A percentile compares a stretch with the other conserved stretches of the same genome.
These are phyloP conservation scores for Lepidium sativum DNA, from an alignment of 345 rosid genomes.

Conservation along the genomic window DNA sequence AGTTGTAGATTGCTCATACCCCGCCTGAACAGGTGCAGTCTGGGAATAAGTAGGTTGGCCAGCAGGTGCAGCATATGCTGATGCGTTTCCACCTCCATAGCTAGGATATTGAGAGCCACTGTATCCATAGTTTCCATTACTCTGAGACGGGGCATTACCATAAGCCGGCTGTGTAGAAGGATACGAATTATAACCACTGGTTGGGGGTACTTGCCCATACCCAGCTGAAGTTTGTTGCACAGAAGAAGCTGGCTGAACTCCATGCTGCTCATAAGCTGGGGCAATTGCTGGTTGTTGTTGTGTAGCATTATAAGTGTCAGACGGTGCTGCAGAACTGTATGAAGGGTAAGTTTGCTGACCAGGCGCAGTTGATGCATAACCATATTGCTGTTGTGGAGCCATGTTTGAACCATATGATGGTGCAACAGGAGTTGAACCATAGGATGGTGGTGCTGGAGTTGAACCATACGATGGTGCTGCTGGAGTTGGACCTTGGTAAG, in stretches of 20 bases:
- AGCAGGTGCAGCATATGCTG: constrained; percentile 38
- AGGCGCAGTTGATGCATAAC: constrained; percentile 53
- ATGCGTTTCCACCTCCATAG: constrained; percentile 33
- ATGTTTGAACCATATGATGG: constrained; percentile 49
- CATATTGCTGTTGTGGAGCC: constrained; percentile 59
- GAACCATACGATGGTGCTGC: constrained; percentile 50
- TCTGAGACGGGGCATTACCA: constrained; percentile 45
- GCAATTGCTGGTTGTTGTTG: constrained; percentile 25
- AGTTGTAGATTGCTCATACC: constrained; percentile 58
- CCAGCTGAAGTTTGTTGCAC: constrained; percentile 28
- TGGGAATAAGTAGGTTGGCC: constrained; percentile 53
- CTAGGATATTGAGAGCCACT: constrained; percentile 51
- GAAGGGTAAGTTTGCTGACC: constrained; percentile 55
- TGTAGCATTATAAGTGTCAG: constrained; percentile 54
- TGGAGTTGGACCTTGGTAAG: constrained; percentile 43
- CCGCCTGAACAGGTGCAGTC: constrained; percentile 45
- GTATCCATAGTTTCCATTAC: constrained; percentile 50
- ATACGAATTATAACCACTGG: constrained; percentile 49
- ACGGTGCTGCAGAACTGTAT: constrained; percentile 41
- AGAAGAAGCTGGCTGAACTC: constrained; percentile 42
- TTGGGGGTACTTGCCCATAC: constrained; percentile 43
- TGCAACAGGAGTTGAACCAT: constrained; percentile 39
- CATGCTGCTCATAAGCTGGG: constrained; percentile 35
- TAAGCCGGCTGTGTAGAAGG: constrained; percentile 50
- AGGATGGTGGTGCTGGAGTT: constrained; percentile 20